Base-by-base conservation (phyloP, 495 filamentous ascomycete genomes). In the Parachaetomium inaequale region DNA sequence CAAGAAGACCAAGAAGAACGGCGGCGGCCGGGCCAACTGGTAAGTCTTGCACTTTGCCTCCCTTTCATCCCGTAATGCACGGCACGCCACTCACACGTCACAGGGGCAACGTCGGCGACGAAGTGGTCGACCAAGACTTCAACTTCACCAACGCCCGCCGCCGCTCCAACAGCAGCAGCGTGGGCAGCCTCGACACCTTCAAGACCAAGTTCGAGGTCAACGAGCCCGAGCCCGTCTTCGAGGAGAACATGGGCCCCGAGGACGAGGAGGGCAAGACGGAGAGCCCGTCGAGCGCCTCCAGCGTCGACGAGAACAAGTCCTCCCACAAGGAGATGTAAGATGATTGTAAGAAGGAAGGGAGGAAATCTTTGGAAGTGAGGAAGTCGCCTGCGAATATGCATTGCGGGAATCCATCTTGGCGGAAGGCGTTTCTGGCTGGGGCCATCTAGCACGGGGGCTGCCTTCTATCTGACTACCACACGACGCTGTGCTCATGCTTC, bases 1-100 rank as follows among this genome's bases (percentile, higher is more conserved):
- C 43, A 90, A 90, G 76, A 94, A 94, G 83, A 89, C 88, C 66
- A 97, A 97, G 87, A 98, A 98, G 81, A 89, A 96, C 63, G 93
- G 93, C 55, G 89, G 85, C 54, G 93, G 93, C 45, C 94, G 91
- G 74, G 90, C 87, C 73, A 96, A 96, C 75, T 98, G 93, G 93
- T 96, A 84, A 75, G 86, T 72, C 12, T 21, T 43, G 32, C 45
- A 26, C 50, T 47, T 46, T 50, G 36, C 19, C 34, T 15, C 2
- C 28, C 49, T n/a, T 11, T 1, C 32, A 40, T 40, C 4, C 17
- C 12, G n/a, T 23, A 8, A 25, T 25, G 7, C 2, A 21, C 10
- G 7, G 4, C 26, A 17, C 4, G 4, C 28, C 7, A 14, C n/a
- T 52, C 4, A 52, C 55, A 53, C 52, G 51, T 6, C 10, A 23